phyloP scores from a whole-genome alignment of 2,329 filamentous ascomycete species.

The Colletotrichum magnum region DNA sequence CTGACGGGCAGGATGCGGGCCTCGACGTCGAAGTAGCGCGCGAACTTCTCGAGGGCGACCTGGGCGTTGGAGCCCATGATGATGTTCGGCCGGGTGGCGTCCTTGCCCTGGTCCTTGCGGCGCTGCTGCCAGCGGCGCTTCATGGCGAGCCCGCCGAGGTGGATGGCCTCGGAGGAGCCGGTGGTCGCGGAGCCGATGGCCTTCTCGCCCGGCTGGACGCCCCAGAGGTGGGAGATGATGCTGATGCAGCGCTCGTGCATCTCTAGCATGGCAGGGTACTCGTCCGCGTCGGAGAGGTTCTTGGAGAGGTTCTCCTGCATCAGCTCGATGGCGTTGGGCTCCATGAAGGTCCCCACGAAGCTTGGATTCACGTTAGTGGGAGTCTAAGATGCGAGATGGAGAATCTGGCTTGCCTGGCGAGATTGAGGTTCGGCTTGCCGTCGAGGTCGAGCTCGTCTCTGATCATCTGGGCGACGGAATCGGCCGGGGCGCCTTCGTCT shows the following conservation, averaged over 20 bases:
- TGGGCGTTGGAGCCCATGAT: slow-evolving; percentile 83
- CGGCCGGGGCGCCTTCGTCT: slow-evolving; percentile 69
- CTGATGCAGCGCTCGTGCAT: slow-evolving; percentile 78
- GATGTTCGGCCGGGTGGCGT: slow-evolving; percentile 76
- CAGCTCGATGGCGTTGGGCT: slow-evolving; percentile 73
- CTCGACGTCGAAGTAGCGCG: slow-evolving; percentile 81
- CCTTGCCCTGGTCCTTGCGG: slow-evolving; percentile 71
- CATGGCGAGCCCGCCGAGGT: slow-evolving; percentile 80
- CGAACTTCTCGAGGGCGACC: slow-evolving; percentile 81
- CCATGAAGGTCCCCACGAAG: slow-evolving; percentile 82
- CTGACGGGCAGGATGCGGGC: slow-evolving; percentile 75
- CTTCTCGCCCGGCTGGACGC: slow-evolving; percentile 71
- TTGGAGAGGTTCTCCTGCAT: slow-evolving; percentile 79
- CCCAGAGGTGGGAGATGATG: slow-evolving; percentile 78
- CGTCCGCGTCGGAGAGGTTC: slow-evolving; percentile 80
- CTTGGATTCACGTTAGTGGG: slow-evolving; percentile 48
- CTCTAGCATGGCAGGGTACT: slow-evolving; percentile 70
- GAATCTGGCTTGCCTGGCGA: slow-evolving; percentile 63
- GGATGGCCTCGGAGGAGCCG: slow-evolving; percentile 79
- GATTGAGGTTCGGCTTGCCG: slow-evolving; percentile 76
- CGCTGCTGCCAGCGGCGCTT: slow-evolving; percentile 81
- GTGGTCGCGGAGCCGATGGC: slow-evolving; percentile 79
- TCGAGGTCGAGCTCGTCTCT: slow-evolving; percentile 75
- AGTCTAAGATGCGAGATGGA: background rate
- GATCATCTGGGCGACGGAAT: slow-evolving; percentile 76